Base-by-base conservation (phyloP, 345 rosid species). In the Angophora floribunda region DNA sequence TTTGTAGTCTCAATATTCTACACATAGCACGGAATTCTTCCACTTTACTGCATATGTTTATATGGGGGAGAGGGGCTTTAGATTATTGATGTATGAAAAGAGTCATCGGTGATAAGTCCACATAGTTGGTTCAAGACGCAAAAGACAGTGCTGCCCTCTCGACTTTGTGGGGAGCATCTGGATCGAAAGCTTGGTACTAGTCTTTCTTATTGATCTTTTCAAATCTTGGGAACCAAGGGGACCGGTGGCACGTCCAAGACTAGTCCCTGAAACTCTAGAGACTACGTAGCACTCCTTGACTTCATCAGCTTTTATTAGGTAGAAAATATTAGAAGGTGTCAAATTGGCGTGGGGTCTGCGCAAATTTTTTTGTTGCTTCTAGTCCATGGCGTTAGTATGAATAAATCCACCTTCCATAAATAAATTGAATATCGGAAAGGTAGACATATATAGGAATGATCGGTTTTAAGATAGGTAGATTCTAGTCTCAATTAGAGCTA, bases 131-230 rank as follows among this genome's bases (percentile, higher is more conserved):
- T 88, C 78, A 30, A 26, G 30, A 8, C 19, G 47, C 88, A 75
- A 90, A 89, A 51, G 86, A 93, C 93, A 85, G 47, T 86, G 85
- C 63, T 91, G 59, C 89, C 91, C 86, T 87, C 78, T 87, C 88
- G 92, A 91, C 92, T 92, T 91, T 86, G 26, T 1, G 49, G 1
- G 28, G 49, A 70, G 47, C 4, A 70, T 32, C 24, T 75, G 49
- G 84, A 75, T 75, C 84, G 3, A 21, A 75, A 19, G 28, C 28
- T 41, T 22, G 49, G 82, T 41, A 36, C 10, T 2, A 21, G 45
- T 36, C 0, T 41, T 41, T 16, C 79, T 67, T 67, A 36, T 36
- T 36, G 41, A 36, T 59, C 63, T 57, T 57, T 57, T 21, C 9
- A 57, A 24, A 9, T 75, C 47, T 41, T 36, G 67, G 67, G 67